Evolutionary conservation across 176 grass and related monocot species (phyloP).

Genomic region (Bromus sterilis): DNA sequence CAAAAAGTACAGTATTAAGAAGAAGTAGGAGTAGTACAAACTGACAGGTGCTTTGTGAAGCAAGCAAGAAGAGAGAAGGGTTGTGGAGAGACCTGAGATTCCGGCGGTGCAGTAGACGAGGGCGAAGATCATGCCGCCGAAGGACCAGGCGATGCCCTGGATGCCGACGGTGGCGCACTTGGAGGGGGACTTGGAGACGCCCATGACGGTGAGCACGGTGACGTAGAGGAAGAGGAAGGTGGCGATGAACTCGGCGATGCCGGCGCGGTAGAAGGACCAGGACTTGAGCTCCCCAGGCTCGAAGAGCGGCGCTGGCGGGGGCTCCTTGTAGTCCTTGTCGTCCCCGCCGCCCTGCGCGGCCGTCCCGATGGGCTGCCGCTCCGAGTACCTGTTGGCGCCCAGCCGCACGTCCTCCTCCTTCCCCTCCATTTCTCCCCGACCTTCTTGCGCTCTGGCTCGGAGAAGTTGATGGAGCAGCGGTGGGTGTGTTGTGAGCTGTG

Average conservation of each 20-base stretch:
- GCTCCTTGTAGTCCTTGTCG: slow-evolving; percentile 85
- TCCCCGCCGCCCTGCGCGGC: slow-evolving; percentile 61
- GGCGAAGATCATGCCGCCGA: slow-evolving; percentile 93
- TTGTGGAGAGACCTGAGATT: slow-evolving; percentile 54
- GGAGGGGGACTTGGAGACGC: slow-evolving; percentile 47
- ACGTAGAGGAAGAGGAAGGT: slow-evolving; percentile 98
- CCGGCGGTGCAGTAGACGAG: slow-evolving; percentile 96
- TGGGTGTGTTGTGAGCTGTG: neutral
- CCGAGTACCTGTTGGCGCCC: slow-evolving; percentile 67
- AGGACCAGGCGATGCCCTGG: slow-evolving; percentile 91
- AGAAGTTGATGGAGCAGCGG: neutral
- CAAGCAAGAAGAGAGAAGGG: neutral
- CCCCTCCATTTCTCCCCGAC: slow-evolving; percentile 43
- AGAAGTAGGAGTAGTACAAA: too few species aligned
- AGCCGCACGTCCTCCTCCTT: slow-evolving; percentile 86
- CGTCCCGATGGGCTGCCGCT: slow-evolving; percentile 79
- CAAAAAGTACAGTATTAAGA: neutral
- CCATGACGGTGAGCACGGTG: slow-evolving; percentile 88
- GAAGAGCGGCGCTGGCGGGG: slow-evolving; percentile 67
- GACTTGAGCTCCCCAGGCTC: slow-evolving; percentile 84
- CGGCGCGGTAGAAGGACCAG: slow-evolving; percentile 95
- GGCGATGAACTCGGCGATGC: slow-evolving; percentile 86
- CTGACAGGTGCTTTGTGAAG: neutral
- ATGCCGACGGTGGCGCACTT: slow-evolving; percentile 80
- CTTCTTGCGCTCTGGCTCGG: neutral